These are phyloP conservation scores for Aspergillus puulaauensis DNA, from an alignment of 2,329 filamentous ascomycete species.

Conservation along the genomic window DNA sequence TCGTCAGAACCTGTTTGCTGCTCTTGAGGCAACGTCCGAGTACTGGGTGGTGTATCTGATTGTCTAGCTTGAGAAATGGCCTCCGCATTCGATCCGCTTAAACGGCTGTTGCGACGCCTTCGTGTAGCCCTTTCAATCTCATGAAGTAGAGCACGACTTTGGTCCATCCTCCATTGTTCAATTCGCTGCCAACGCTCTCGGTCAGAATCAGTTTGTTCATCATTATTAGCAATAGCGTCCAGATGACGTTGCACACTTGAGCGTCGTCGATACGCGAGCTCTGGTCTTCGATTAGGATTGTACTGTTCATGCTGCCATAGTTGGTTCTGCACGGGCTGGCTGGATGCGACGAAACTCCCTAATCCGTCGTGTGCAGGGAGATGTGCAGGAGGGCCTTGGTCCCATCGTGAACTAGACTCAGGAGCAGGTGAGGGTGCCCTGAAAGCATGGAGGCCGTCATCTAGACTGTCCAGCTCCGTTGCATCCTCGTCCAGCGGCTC, in stretches of 20 bases:
- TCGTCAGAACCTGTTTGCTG: slow-evolving; percentile 42
- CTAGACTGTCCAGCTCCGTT: slow-evolving; percentile 87
- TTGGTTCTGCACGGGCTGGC: slow-evolving; percentile 69
- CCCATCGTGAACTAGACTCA: slow-evolving; percentile 43
- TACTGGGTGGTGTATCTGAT: slow-evolving; percentile 19
- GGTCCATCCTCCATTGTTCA: slow-evolving; percentile 87
- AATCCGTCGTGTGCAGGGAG: slow-evolving; percentile 92
- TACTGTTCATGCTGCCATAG: slow-evolving; percentile 86
- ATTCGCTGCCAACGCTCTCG: slow-evolving; percentile 78
- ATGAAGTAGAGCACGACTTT: slow-evolving; percentile 79
- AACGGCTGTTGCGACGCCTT: slow-evolving; percentile 51
- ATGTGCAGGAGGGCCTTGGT: slow-evolving; percentile 64
- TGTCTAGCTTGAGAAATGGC: slow-evolving; percentile 16
- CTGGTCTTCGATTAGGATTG: slow-evolving; percentile 66
- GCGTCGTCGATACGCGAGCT: slow-evolving; percentile 48
- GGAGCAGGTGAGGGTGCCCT: slow-evolving; percentile 58
- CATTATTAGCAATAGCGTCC: slow-evolving; percentile 57
- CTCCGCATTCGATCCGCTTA: slow-evolving; percentile 21
- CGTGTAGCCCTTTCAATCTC: slow-evolving; percentile 86
- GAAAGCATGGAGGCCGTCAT: slow-evolving; percentile 88
- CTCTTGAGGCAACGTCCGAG: slow-evolving; percentile 56
- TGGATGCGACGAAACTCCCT: slow-evolving; percentile 74
- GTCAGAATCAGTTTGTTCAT: slow-evolving; percentile 60
- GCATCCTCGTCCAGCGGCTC: slow-evolving; percentile 54
- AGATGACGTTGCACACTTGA: slow-evolving; percentile 60